A percentile compares a stretch with the other conserved stretches of the same genome.
Evolutionary conservation across 2,329 filamentous ascomycete species (phyloP).

Genomic region (Coniochaeta sp.): DNA sequence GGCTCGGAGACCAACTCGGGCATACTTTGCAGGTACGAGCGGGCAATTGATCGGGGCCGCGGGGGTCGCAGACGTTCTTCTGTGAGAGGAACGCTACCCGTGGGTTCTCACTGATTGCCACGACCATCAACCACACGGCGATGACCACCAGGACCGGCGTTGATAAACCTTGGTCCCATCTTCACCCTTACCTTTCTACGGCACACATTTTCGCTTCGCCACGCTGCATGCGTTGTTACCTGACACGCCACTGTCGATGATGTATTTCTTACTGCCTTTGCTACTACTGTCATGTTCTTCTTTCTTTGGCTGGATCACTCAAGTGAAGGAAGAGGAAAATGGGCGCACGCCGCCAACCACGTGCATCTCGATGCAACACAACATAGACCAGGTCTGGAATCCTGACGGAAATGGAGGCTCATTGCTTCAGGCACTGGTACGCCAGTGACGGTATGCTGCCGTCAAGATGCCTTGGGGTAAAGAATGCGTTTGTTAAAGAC

Average conservation of each 20-base stretch:
- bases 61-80: neutral
- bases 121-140: neutral
- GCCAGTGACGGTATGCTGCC: too few relatives aligned
- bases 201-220: too few relatives aligned
- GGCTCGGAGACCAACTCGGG: neutral
- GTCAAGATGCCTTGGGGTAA: too few relatives aligned
- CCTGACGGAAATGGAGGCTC: neutral
- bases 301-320: neutral
- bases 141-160: too few relatives aligned
- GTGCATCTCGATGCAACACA: too few relatives aligned
- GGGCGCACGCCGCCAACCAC: neutral
- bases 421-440: constrained; percentile 1
- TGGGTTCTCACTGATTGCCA: neutral
- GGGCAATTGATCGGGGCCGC: neutral
- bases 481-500: too few relatives aligned
- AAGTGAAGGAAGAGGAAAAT: neutral
- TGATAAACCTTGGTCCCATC: too few relatives aligned
- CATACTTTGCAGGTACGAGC: neutral
- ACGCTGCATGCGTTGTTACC: neutral
- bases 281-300: neutral
- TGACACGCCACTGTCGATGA: neutral
- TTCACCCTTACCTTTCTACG: too few relatives aligned
- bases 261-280: neutral
- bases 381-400: neutral
- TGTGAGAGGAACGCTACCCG: neutral